phyloP scores from a whole-genome alignment of 176 grass and related monocot species.

The Bolboschoenus planiculmis region DNA sequence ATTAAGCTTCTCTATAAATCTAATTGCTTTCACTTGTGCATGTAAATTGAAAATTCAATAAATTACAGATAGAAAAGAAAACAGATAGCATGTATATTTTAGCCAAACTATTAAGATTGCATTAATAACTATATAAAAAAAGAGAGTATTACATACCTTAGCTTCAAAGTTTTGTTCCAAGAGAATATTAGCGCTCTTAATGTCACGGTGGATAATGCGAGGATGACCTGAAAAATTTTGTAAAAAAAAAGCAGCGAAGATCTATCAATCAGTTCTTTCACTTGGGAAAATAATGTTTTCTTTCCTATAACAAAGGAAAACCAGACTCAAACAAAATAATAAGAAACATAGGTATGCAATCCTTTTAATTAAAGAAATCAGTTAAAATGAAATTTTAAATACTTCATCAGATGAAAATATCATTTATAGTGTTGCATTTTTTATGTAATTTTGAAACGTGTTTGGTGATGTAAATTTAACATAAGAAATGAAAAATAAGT shows the following conservation, averaged over 20 bases:
- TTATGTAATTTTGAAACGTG: not conserved
- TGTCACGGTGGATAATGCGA: slow-evolving; percentile 93
- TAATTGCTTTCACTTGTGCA: not conserved
- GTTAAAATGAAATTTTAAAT: not conserved
- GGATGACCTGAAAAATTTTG: slow-evolving; percentile 52
- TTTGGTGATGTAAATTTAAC: not conserved
- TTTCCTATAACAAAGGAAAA: not conserved
- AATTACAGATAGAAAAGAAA: not conserved
- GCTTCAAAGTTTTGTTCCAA: slow-evolving; percentile 89
- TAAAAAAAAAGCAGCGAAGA: not conserved
- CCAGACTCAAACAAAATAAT: not conserved
- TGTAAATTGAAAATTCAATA: not conserved
- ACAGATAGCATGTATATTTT: not conserved
- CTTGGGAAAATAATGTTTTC: not conserved
- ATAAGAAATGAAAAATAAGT: not conserved
- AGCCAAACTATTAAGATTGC: not conserved
- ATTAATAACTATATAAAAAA: not conserved
- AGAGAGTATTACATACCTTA: slow-evolving; percentile 33
- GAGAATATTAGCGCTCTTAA: slow-evolving; percentile 91
- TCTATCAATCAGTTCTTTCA: not conserved
- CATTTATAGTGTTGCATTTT: not conserved
- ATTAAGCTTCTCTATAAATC: not conserved
- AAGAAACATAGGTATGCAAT: not conserved
- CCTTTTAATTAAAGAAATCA: not conserved
- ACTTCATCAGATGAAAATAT: not conserved